Evolutionary conservation across 2,329 filamentous ascomycete genomes (phyloP).

Genomic region (Scleromitrula shiraiana): DNA sequence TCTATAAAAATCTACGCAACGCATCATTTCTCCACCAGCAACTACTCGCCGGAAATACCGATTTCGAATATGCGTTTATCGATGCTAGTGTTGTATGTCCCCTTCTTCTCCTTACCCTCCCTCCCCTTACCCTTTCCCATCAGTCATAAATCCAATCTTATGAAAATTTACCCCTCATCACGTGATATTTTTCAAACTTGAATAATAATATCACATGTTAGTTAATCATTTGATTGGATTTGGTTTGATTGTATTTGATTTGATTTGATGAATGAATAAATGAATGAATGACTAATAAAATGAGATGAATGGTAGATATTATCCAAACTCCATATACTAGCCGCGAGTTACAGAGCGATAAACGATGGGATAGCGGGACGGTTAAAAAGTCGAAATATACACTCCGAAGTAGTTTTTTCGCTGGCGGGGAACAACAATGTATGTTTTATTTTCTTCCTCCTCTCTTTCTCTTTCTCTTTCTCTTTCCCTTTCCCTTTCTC

Average conservation of each 20-base stretch:
- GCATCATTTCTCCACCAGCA: constrained; percentile 71
- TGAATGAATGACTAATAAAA: too few species aligned
- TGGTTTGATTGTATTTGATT: too few species aligned
- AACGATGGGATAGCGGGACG: constrained; percentile 36
- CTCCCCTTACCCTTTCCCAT: not conserved
- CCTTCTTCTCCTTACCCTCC: not conserved
- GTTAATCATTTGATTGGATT: too few species aligned
- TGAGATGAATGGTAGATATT: constrained; percentile 37
- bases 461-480: not conserved
- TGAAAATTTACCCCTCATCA: too few species aligned
- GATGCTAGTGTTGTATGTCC: constrained; percentile 67
- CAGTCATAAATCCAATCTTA: not conserved
- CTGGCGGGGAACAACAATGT: constrained; percentile 49
- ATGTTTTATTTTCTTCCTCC: constrained; percentile 13
- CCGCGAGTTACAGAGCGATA: constrained; percentile 42
- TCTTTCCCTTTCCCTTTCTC: not conserved
- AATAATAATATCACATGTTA: too few species aligned
- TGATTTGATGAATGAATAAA: too few species aligned
- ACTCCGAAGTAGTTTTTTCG: constrained; percentile 49
- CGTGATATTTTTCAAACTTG: constrained; percentile 8
- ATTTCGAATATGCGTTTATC: constrained; percentile 90
- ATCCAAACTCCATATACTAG: constrained; percentile 39
- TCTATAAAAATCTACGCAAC: constrained; percentile 74
- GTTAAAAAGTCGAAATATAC: constrained; percentile 43
- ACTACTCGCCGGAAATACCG: constrained; percentile 72